Evolutionary conservation across 805 yeast species (phyloP).

Genomic region (Monosporozyma yasuniensis): DNA sequence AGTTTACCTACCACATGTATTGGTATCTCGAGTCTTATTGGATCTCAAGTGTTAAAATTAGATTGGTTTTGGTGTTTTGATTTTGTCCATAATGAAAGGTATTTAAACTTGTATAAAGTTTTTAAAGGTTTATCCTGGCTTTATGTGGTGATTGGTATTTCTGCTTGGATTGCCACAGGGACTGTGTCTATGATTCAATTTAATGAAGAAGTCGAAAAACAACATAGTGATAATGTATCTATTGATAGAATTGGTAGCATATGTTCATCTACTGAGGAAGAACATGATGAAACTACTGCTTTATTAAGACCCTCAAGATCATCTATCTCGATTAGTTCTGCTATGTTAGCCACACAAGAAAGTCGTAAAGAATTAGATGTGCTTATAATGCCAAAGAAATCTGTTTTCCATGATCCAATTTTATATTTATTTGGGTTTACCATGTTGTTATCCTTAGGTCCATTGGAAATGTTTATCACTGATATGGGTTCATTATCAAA

Average conservation of each 20-base stretch:
- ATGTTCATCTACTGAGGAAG: constrained; percentile 6
- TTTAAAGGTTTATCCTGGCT: constrained; percentile 45
- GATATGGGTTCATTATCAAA: constrained; percentile 70
- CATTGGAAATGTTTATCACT: constrained; percentile 75
- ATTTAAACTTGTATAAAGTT: constrained; percentile 41
- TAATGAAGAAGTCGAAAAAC: constrained; percentile 10
- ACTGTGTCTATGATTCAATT: constrained; percentile 48
- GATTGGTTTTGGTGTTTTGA: constrained; percentile 30
- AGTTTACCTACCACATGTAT: constrained; percentile 83
- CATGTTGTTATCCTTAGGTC: constrained; percentile 65
- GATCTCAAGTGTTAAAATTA: constrained; percentile 50
- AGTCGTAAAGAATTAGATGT: not conserved
- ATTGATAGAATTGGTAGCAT: not conserved
- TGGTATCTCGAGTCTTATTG: constrained; percentile 73
- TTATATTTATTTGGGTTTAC: constrained; percentile 58
- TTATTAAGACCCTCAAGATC: not conserved
- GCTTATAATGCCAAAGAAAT: not conserved
- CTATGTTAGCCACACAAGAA: not conserved
- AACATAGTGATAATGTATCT: not conserved
- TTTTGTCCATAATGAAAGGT: constrained; percentile 7
- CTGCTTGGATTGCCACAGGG: constrained; percentile 58
- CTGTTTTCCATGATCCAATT: constrained; percentile 41
- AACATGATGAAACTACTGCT: not conserved
- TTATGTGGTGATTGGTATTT: constrained; percentile 46
- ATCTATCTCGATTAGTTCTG: not conserved